phyloP scores from a whole-genome alignment of 768 basidiomycete genomes.

The Pleurotus citrinopileatus region DNA sequence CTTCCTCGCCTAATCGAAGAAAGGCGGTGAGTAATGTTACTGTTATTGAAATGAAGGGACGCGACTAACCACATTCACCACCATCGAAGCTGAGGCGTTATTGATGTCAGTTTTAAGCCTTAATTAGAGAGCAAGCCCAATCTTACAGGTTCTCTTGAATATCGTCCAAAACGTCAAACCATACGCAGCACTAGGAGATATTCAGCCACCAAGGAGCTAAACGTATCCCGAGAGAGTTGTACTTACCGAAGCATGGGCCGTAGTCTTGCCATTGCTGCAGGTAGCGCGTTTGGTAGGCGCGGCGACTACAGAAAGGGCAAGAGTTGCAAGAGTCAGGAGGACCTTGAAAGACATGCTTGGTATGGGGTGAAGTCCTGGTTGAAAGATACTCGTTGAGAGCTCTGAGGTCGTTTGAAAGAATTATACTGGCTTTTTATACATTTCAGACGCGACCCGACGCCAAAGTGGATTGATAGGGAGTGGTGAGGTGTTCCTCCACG shows the following conservation, averaged over 20 bases:
- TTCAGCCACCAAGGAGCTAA: background rate
- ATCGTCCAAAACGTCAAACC: slow-evolving; percentile 33
- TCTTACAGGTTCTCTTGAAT: slow-evolving; percentile 28
- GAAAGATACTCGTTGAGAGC: slow-evolving; percentile 6
- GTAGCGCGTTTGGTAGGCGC: slow-evolving; percentile 39
- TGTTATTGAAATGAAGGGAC: background rate
- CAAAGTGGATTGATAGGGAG: background rate
- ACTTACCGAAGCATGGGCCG: slow-evolving; percentile 13
- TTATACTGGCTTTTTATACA: slow-evolving; percentile 1
- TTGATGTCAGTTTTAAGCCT: too few relatives aligned
- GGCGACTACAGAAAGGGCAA: slow-evolving; percentile 36
- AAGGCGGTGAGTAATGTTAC: background rate
- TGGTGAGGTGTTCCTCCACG: background rate
- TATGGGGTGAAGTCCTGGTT: background rate
- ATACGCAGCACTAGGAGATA: slow-evolving; percentile 25
- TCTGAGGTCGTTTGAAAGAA: background rate
- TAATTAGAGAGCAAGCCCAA: background rate
- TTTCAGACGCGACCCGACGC: background rate
- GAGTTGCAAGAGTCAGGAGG: slow-evolving; percentile 1
- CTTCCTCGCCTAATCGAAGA: slow-evolving; percentile 21
- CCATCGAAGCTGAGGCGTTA: slow-evolving; percentile 23
- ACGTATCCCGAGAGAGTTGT: background rate
- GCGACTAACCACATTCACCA: slow-evolving; percentile 24
- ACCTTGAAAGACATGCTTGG: slow-evolving; percentile 7
- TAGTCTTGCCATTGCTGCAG: slow-evolving; percentile 18